These are phyloP conservation scores for Phialophora tarda DNA, from an alignment of 2,329 filamentous ascomycete species.

Conservation along the genomic window DNA sequence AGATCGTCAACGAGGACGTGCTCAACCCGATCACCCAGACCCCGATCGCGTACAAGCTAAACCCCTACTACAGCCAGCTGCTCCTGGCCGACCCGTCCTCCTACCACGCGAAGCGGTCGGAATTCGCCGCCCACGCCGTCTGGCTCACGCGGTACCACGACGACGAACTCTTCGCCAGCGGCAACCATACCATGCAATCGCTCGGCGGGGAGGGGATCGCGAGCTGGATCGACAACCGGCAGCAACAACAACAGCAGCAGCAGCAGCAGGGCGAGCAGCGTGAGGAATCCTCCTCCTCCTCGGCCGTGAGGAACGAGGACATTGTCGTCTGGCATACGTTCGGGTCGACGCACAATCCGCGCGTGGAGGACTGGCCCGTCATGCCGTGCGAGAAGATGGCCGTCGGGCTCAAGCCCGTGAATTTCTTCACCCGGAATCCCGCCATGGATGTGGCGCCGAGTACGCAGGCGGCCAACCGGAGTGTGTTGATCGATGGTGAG, in stretches of 20 bases:
- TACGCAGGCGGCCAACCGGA: constrained; percentile 34
- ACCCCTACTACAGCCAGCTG: constrained; percentile 61
- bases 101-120: constrained; percentile 59
- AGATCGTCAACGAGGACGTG: constrained; percentile 61
- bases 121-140: constrained; percentile 62
- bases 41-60: constrained; percentile 63
- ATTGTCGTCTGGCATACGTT: constrained; percentile 54
- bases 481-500: constrained; percentile 31
- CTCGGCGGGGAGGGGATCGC: constrained; percentile 55
- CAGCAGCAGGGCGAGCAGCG: constrained; percentile 39
- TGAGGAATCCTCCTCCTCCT: constrained; percentile 30
- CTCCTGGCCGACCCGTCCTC: constrained; percentile 61
- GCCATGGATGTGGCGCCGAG: constrained; percentile 39
- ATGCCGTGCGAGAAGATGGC: constrained; percentile 45
- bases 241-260: constrained; percentile 44
- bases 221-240: constrained; percentile 52
- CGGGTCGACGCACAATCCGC: constrained; percentile 53
- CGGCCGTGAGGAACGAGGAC: constrained; percentile 48
- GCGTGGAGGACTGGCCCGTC: constrained; percentile 53
- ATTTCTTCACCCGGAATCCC: constrained; percentile 42
- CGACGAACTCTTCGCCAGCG: constrained; percentile 59
- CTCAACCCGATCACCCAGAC: constrained; percentile 61
- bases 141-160: constrained; percentile 62
- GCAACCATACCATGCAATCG: constrained; percentile 61
- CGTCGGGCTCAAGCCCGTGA: constrained; percentile 42